Percentiles rank a stretch among this genome's conserved stretches.
phyloP scores from a whole-genome alignment of 192 early-diverging fungal species.

The Lobosporangium transversale region DNA sequence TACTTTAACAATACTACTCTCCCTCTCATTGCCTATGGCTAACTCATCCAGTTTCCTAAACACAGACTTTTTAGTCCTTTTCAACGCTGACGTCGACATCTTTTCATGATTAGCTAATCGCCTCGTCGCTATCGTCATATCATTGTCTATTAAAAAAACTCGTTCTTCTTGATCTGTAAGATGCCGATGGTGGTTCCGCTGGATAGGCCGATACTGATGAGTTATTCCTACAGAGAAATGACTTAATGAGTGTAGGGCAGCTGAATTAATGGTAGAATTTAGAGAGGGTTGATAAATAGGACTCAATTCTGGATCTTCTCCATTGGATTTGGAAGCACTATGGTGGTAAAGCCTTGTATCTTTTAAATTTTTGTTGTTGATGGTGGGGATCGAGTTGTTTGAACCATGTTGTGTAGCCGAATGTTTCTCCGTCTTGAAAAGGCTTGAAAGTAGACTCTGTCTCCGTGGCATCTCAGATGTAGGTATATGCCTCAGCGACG shows the following conservation, averaged over 20 bases:
- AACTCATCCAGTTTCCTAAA: constrained; percentile 26
- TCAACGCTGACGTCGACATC: not conserved
- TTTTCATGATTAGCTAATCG: not conserved
- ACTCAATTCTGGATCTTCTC: not conserved
- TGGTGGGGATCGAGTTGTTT: too few relatives aligned
- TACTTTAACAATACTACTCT: too few relatives aligned
- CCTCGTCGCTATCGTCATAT: not conserved
- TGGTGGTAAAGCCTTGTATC: not conserved
- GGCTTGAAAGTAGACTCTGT: constrained; percentile 13
- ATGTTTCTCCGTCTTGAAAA: constrained; percentile 21
- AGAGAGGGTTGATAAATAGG: not conserved
- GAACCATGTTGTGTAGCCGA: not conserved
- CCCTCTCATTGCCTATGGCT: not conserved
- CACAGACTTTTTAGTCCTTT: constrained; percentile 11
- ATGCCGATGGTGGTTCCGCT: not conserved
- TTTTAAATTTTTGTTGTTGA: too few relatives aligned
- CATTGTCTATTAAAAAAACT: not conserved
- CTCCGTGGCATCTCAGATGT: not conserved
- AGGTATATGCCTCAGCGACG: not conserved
- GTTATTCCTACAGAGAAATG: not conserved
- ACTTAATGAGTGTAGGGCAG: not conserved
- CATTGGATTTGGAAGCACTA: constrained; percentile 5
- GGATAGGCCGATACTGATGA: not conserved
- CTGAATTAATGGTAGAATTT: not conserved
- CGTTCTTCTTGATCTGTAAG: not conserved